phyloP scores from a whole-genome alignment of 75 land plant species.

The Azolla pinnata region DNA sequence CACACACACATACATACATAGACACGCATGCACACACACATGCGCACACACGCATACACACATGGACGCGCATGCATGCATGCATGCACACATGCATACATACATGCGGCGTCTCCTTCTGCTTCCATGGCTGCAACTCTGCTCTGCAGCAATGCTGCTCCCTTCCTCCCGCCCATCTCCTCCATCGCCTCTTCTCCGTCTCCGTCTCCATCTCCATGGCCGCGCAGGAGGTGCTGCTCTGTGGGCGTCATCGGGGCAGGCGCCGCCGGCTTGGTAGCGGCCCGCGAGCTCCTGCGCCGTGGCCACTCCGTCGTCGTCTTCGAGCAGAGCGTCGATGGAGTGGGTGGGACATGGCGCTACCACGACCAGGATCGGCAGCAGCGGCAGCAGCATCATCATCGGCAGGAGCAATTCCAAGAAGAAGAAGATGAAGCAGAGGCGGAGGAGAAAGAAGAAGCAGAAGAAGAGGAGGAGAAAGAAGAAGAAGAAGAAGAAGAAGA shows the following conservation, averaged over 20 bases:
- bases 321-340: constrained; percentile 29
- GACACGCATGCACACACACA: too few species aligned
- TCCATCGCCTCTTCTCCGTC: background rate
- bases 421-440: too few species aligned
- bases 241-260: constrained; percentile 93
- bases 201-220: background rate
- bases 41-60: background rate
- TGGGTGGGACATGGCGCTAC: constrained; percentile 85
- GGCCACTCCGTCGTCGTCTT: constrained; percentile 55
- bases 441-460: too few species aligned
- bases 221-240: constrained; percentile 7
- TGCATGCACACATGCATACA: background rate
- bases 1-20: too few species aligned
- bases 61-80: too few species aligned
- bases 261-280: constrained; percentile 70
- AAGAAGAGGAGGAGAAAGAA: too few species aligned
- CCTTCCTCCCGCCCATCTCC: background rate
- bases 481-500: too few species aligned
- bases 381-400: too few species aligned
- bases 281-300: constrained; percentile 56
- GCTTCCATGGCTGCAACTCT: background rate
- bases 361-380: too few species aligned
- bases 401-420: too few species aligned
- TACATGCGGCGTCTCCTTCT: background rate
- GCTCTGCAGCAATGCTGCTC: background rate